Evolutionary conservation across 1,139 yeast genomes (phyloP), one percentile per base, ranked within the genome.

Genomic region (Debaryomycetaceae sp.): DNA sequence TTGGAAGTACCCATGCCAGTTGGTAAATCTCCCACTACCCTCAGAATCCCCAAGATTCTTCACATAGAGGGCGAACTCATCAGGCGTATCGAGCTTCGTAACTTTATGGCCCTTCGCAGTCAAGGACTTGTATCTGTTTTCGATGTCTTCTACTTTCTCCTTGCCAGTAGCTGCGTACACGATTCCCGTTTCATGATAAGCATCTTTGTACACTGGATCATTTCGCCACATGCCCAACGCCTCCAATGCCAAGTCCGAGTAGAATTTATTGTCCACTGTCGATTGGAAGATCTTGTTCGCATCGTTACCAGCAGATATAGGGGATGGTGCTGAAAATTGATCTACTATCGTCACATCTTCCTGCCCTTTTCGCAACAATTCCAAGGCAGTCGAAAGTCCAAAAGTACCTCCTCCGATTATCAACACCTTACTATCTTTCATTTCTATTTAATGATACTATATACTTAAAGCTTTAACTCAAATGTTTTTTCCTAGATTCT

Each of bases 171-270:
- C 41, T 7, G 51, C 57, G 47, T 55, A 57, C 6, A 63, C 43
- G 22, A 63, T 49, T 7, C 67, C 64, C 16, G 58, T 51, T 39
- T 58, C 63, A 38, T 58, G 58, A 41, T 55, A 61, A 5, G 59
- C 52, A 2, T 48, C 46, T 33, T 49, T 53, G 42, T 52, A 61
- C 6, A 57, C 46, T 1, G 59, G 56, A 42, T 60, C 61, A 26
- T 49, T 38, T 39, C 43, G 38, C 54, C 55, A 51, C 24, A 46
- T 42, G 17, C 49, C 41, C 15, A 51, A 36, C 9, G 55, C 44
- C 35, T 51, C 54, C 31, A 50, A 31, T 5, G 52, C 52, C 31
- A 50, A 41, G 15, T 41, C 38, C 4, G 49, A 38, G 33, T 44
- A 44, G 38, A 47, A 45, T 11, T n/a, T 31, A 28, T 44, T 41